These are phyloP conservation scores for Leersia perrieri DNA, from an alignment of 176 grass and related monocot genomes.

Conservation along the genomic window DNA sequence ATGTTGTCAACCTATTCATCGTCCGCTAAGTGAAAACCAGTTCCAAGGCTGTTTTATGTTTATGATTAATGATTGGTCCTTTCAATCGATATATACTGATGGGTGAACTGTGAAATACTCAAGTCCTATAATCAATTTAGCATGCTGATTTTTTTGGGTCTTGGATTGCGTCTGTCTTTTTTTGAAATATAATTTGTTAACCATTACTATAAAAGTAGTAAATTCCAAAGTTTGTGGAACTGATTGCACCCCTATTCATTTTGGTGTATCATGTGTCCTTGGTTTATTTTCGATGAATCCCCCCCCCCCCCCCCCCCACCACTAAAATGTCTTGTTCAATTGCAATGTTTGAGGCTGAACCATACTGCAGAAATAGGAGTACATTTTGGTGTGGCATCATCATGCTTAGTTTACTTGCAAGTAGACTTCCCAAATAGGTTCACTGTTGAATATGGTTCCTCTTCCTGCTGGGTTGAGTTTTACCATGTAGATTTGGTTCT, in stretches of 20 bases:
- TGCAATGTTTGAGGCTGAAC: background rate
- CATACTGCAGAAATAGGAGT: background rate
- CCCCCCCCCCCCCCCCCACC: too few species aligned
- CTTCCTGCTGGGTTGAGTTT: too few species aligned
- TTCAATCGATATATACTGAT: background rate
- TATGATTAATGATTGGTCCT: background rate
- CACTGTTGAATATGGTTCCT: background rate
- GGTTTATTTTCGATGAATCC: background rate
- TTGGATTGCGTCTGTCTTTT: background rate
- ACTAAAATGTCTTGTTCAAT: background rate
- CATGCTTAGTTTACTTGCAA: background rate
- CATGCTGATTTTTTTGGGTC: background rate
- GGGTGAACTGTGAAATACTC: background rate
- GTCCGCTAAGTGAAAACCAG: background rate
- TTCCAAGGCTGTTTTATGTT: background rate
- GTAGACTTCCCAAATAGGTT: background rate
- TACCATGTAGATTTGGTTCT: background rate
- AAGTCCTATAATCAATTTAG: background rate
- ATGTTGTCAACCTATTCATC: slow-evolving; percentile 2
- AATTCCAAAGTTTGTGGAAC: background rate
- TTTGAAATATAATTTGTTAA: background rate
- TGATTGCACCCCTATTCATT: background rate
- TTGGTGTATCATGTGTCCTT: background rate
- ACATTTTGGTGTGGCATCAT: background rate
- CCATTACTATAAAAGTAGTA: background rate